These are phyloP conservation scores for Paulownia fortunei DNA, from an alignment of 257 asterid species.

Conservation along the genomic window DNA sequence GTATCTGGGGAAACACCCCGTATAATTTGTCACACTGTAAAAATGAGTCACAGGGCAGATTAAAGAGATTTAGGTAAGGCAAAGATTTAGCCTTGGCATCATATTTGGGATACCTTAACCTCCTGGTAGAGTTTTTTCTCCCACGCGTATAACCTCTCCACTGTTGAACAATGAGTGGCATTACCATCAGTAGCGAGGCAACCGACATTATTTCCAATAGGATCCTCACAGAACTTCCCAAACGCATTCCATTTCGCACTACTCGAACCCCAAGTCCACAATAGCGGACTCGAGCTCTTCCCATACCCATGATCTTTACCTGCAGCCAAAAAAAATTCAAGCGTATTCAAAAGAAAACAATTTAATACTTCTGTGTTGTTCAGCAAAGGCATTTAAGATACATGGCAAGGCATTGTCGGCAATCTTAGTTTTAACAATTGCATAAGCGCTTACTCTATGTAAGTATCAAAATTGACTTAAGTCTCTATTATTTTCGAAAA, in stretches of 20 bases:
- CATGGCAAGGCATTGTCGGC: not conserved
- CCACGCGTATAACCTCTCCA: conserved; percentile 87
- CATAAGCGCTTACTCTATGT: not conserved
- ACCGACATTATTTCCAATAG: conserved; percentile 48
- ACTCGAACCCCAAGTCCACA: conserved; percentile 80
- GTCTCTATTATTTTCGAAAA: not conserved
- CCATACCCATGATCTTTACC: conserved; percentile 54
- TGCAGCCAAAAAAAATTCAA: conserved; percentile 22
- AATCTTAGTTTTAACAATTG: conserved; percentile 1
- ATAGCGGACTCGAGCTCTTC: conserved; percentile 56
- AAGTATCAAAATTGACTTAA: not conserved
- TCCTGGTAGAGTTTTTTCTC: conserved; percentile 89
- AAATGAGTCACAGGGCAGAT: not conserved
- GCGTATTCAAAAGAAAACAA: not conserved
- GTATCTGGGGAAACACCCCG: not conserved
- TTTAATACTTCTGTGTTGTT: not conserved
- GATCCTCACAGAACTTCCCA: conserved; percentile 82
- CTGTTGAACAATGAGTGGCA: conserved; percentile 78
- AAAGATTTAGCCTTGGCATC: not conserved
- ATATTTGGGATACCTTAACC: conserved; percentile 72
- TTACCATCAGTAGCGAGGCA: conserved; percentile 41
- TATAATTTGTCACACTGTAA: not conserved
- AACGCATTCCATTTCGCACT: conserved; percentile 85
- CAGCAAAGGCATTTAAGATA: not conserved
- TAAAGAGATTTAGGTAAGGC: not conserved